These are phyloP conservation scores for Fonsecaea monophora DNA, from an alignment of 2,329 filamentous ascomycete species.

Conservation along the genomic window DNA sequence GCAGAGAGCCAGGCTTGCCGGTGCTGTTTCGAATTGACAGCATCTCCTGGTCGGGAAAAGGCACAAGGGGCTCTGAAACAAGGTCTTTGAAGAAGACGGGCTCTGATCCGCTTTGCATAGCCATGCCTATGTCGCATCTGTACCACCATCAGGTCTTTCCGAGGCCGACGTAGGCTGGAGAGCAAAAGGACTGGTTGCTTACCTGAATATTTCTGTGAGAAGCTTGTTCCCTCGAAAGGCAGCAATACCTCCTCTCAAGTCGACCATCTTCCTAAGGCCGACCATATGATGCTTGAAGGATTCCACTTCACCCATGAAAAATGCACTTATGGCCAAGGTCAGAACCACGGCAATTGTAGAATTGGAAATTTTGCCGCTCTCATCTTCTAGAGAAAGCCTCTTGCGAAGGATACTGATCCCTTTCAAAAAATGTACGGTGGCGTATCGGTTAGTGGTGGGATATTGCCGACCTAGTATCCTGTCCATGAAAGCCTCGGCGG, in stretches of 20 bases:
- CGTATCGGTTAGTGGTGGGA: conserved; percentile 15
- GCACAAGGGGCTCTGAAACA: conserved; percentile 36
- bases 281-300: conserved; percentile 46
- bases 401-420: conserved; percentile 45
- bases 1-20: background rate
- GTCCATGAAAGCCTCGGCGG: conserved; percentile 45
- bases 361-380: conserved; percentile 41
- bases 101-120: conserved; percentile 38
- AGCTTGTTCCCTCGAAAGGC: conserved; percentile 48
- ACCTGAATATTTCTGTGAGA: conserved; percentile 47
- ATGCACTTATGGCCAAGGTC: conserved; percentile 45
- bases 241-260: conserved; percentile 47
- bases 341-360: conserved; percentile 46
- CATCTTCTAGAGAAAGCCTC: conserved; percentile 39
- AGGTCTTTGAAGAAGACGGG: conserved; percentile 42
- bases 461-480: conserved; percentile 32
- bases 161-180: background rate
- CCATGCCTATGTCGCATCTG: conserved; percentile 43
- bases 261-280: conserved; percentile 49
- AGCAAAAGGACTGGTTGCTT: conserved; percentile 3
- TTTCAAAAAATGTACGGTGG: conserved; percentile 42
- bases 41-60: conserved; percentile 37
- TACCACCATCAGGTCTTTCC: conserved; percentile 15
- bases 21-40: conserved; percentile 17
- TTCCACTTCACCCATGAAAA: conserved; percentile 42